Evolutionary conservation across 805 yeast species (phyloP), one percentile per base, ranked within the genome.

Genomic region (Myxozyma udenii): DNA sequence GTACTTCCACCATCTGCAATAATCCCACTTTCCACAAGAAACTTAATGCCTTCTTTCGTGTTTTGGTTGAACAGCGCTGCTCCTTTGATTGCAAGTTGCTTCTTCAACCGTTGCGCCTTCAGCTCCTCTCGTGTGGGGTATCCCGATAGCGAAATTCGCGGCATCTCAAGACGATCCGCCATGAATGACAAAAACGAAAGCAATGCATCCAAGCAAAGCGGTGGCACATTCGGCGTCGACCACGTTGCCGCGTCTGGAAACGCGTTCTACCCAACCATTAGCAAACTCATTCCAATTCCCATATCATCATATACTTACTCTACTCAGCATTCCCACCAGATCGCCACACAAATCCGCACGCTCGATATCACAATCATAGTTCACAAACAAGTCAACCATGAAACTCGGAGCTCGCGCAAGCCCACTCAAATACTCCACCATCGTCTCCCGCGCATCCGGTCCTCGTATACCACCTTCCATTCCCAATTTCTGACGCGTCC

Each of bases 321-420:
- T 78, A 48, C 95, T 81, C 48, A 93, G 74, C 41, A 84, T 78
- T 42, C 84, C 84, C 38, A 93, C 66, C 24, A 87, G 70, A 35
- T 80, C 78, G 21, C 77, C 77, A 14, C 91, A 77, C 50, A 95
- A 69, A 65, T 93, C 96, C 1, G 84, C 76, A 59, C 91, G 80
- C 53, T 88, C 95, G 59, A 88, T 82, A 64, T 88, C 91, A 68
- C 98, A 91, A 67, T 93, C 98, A 66, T 82, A 93, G 50, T 83
- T 83, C 48, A 86, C 82, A 66, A 86, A 93, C 32, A 90, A 67
- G 40, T 81, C 78, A 14, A 88, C 79, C 66, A 89, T 88, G 51
- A 87, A 83, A 2, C 78, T 71, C 1, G 96, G 91, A 0, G 87
- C 80, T 51, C 95, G 60, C 14, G 70, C 64, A 51, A 73, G 48